Base-by-base conservation (phyloP, 805 yeast genomes). In the Candida caryicola region DNA sequence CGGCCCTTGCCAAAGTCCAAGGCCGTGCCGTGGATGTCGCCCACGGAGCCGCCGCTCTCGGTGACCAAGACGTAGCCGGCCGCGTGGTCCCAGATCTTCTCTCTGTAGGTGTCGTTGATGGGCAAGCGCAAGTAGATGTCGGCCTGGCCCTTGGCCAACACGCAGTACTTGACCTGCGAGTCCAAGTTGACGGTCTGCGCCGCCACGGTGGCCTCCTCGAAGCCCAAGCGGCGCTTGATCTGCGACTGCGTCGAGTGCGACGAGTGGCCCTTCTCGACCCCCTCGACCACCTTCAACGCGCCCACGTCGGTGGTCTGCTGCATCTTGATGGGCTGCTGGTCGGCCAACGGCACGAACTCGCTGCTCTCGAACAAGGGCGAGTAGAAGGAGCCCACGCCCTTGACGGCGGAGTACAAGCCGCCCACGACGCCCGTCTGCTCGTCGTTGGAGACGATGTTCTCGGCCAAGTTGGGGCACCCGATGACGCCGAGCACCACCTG, bases 71-170 rank as follows among this genome's bases (percentile, higher is more conserved):
- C 71, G 53, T 85, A 83, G 3, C 99, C 99, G 2, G 97, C 95
- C 14, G 98, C 98, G 60, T 93, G 99, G 63, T 93, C 99, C 98
- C 99, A 93, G 43, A 93, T 89, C 63, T 93, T 93, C 59, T 93
- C 99, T 51, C 86, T 76, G 59, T 90, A 93, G 2, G 75, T 63
- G 36, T 79, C 70, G 47, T 74, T 79, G 32, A 82, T 78, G 10
- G 99, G 99, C 41, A 95, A 66, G 50, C 99, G 81, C 44, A 93
- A 69, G 53, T 95, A 93, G 10, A 93, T 76, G 52, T 93, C 97
- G 3, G 96, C 98, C 39, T 84, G 83, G 25, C 99, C 99, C 45
- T 82, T 74, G 8, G 97, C 81, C 32, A 93, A 73, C 12, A 90
- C 79, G 66, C 98, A 91, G 67, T 93, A 93, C 61, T 93, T 93